Percentiles rank a stretch among this genome's conserved stretches.
These are phyloP conservation scores for Hymenoscyphus infarciens DNA, from an alignment of 2,329 filamentous ascomycete genomes.

Conservation along the genomic window DNA sequence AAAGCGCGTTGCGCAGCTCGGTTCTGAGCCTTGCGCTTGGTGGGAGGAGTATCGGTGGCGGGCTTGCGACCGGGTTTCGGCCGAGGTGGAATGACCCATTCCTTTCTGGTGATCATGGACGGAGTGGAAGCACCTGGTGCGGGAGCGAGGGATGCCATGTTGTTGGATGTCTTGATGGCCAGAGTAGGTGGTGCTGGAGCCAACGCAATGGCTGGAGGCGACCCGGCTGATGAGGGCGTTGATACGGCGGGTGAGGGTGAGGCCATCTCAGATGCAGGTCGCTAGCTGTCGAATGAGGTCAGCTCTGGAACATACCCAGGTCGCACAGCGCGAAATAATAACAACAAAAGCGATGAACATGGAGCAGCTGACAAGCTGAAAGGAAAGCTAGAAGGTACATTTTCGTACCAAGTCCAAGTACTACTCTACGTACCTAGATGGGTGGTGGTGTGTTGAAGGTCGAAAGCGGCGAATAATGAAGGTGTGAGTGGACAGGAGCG, in stretches of 20 bases:
- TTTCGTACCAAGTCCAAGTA: neutral
- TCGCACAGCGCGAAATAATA: neutral
- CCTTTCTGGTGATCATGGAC: constrained; percentile 67
- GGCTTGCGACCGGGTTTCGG: constrained; percentile 92
- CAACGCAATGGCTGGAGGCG: constrained; percentile 35
- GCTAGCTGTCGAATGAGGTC: constrained; percentile 12
- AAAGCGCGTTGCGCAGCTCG: constrained; percentile 88
- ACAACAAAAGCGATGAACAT: neutral
- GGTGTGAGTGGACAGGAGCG: too few relatives aligned
- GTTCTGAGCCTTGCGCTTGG: constrained; percentile 93
- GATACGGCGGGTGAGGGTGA: constrained; percentile 39
- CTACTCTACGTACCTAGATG: neutral
- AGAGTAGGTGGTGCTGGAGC: constrained; percentile 35
- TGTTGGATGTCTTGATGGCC: constrained; percentile 35
- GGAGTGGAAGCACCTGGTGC: constrained; percentile 37
- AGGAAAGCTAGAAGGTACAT: neutral
- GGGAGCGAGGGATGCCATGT: constrained; percentile 25
- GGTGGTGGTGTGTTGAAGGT: neutral
- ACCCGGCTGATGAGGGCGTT: constrained; percentile 39
- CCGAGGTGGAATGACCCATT: constrained; percentile 81
- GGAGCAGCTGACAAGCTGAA: neutral
- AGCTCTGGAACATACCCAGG: neutral
- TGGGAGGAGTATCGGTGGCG: constrained; percentile 85
- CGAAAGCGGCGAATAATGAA: too few relatives aligned
- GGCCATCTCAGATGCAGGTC: constrained; percentile 33